Conservation (phyloP, 164 flowering plant species). For the Cinnamomum micranthum region DNA sequence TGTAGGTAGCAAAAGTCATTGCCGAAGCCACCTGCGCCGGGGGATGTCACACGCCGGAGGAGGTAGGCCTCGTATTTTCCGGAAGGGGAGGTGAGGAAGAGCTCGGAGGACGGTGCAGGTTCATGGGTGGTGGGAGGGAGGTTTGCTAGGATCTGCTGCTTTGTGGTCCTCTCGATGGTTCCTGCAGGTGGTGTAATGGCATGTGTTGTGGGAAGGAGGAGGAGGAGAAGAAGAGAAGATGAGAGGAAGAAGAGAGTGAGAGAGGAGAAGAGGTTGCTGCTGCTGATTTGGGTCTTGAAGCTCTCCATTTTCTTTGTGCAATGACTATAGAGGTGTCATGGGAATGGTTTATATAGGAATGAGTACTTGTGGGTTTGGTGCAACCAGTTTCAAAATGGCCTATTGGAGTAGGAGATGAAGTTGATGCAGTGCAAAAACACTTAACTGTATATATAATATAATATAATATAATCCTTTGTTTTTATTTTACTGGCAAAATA, state of each 20-base stretch:
- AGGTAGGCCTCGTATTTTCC: constrained; percentile 36
- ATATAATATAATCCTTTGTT: neutral
- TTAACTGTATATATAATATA: neutral
- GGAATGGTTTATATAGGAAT: constrained; percentile 2
- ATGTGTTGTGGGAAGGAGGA: constrained; percentile 2
- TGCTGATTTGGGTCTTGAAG: constrained; percentile 3
- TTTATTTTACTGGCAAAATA: neutral
- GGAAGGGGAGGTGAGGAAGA: constrained; percentile 36
- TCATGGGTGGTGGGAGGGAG: constrained; percentile 16
- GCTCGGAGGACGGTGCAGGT: constrained; percentile 18
- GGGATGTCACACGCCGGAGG: constrained; percentile 25
- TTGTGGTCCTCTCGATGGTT: constrained; percentile 29
- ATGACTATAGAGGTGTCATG: neutral
- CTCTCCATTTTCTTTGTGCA: constrained; percentile 9
- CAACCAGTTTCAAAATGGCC: constrained; percentile 8
- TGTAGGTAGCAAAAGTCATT: constrained; percentile 43
- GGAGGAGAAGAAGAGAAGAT: constrained; percentile 1
- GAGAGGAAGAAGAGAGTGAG: constrained; percentile 16
- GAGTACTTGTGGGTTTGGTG: constrained; percentile 12
- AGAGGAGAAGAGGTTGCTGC: constrained; percentile 6
- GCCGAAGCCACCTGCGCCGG: constrained; percentile 39
- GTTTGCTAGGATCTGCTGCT: constrained; percentile 37
- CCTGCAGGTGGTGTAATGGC: constrained; percentile 24
- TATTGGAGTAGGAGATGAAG: constrained; percentile 12
- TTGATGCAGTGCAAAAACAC: neutral